Evolutionary conservation across 495 filamentous ascomycete genomes (phyloP).

Genomic region (Neurospora sp.): DNA sequence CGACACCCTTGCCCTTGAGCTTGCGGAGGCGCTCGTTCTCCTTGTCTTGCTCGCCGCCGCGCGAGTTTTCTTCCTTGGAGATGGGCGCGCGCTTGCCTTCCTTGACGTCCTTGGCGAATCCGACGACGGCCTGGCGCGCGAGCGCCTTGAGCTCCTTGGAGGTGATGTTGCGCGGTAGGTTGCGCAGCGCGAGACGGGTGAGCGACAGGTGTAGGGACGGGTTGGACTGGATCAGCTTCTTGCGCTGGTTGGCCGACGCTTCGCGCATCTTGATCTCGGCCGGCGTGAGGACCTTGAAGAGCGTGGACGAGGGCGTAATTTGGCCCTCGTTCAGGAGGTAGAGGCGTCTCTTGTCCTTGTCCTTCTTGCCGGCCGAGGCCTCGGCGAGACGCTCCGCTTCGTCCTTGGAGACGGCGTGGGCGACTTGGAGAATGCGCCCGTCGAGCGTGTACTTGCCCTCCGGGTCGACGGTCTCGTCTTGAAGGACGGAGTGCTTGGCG

Average conservation of each 20-base stretch:
- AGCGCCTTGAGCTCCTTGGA: slow-evolving; percentile 88
- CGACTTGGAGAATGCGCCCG: slow-evolving; percentile 73
- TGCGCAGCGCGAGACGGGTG: slow-evolving; percentile 87
- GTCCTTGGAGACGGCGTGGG: slow-evolving; percentile 71
- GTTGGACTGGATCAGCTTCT: slow-evolving; percentile 80
- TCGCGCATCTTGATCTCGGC: slow-evolving; percentile 82
- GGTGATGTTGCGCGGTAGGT: slow-evolving; percentile 73
- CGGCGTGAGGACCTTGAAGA: slow-evolving; percentile 65
- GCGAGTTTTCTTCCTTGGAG: slow-evolving; percentile 74
- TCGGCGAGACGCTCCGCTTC: slow-evolving; percentile 67
- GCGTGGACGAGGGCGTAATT: slow-evolving; percentile 56
- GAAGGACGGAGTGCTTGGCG: slow-evolving; percentile 66
- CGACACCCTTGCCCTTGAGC: slow-evolving; percentile 78
- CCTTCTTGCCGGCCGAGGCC: slow-evolving; percentile 51
- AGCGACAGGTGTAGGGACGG: slow-evolving; percentile 82
- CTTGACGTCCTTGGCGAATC: slow-evolving; percentile 87
- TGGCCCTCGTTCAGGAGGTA: slow-evolving; percentile 85
- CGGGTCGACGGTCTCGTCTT: slow-evolving; percentile 67
- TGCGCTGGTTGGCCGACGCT: slow-evolving; percentile 76
- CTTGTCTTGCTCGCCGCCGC: slow-evolving; percentile 69
- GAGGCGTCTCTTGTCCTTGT: slow-evolving; percentile 84
- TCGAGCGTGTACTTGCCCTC: slow-evolving; percentile 80
- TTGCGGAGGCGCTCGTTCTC: slow-evolving; percentile 68
- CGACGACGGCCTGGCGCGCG: slow-evolving; percentile 80
- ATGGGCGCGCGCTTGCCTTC: slow-evolving; percentile 57